Base-by-base conservation (phyloP, 306 rosid genomes). In the Cucurbita pepo region DNA sequence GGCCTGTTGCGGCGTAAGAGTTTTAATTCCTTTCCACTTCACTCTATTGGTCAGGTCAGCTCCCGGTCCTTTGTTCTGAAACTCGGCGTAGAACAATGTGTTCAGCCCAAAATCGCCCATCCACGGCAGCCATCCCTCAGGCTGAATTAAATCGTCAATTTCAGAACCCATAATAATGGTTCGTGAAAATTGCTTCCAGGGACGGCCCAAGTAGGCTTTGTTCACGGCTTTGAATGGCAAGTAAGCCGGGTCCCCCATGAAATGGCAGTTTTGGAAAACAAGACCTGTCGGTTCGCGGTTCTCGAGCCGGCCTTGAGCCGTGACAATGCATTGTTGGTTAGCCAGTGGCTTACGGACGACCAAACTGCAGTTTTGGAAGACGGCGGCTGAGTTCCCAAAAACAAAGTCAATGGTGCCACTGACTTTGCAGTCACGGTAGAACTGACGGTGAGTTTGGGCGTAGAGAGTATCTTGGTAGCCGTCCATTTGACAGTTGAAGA, bases 121-220 rank as follows among this genome's bases (percentile, higher is more conserved):
- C 81, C 85, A 88, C 3, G 83, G 69, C 73, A 80, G 4, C 71
- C 85, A 88, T 4, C 89, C 92, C 56, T 79, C 62, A 0, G 80
- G 79, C 0, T 21, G 16, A 21, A 74, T 81, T 0, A 82, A 2
- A 3, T 51, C 73, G 10, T 78, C 85, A 5, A 88, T 85, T 0
- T 1, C 2, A 0, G 84, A 78, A 0, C 86, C 85, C 72, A 88
- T 80, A 30, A 88, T 77, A 0, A 88, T 75, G 0, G 88, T 85
- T 69, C 80, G 83, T 0, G 89, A 81, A 25, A 30, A 88, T 8
- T 53, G 2, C 69, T 47, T 85, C 89, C 92, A 88, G 13, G 92
- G 92, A 22, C 89, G 61, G 1, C 86, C 92, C 7, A 88, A 56
- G 16, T 19, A 85, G 0, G 87, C 43, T 22, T 73, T 55, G 75